phyloP scores from a whole-genome alignment of 1,284 basidiomycete species.

The Ustilago nuda region DNA sequence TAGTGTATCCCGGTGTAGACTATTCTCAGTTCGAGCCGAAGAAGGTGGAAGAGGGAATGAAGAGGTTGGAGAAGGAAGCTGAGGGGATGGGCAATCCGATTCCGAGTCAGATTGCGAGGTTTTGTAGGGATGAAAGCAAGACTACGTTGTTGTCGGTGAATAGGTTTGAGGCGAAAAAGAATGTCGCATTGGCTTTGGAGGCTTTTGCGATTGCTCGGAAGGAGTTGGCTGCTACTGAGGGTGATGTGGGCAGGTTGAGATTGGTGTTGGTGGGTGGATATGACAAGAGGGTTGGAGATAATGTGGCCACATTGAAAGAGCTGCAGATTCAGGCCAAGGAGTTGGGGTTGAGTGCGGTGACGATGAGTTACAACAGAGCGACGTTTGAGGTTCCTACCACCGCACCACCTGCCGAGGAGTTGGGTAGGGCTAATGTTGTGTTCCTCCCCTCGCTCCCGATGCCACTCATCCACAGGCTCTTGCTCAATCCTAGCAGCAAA shows the following conservation, averaged over 20 bases:
- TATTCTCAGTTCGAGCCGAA: conserved; percentile 28
- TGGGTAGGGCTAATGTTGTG: conserved; percentile 41
- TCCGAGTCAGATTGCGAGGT: conserved; percentile 17
- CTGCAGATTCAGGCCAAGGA: conserved; percentile 51
- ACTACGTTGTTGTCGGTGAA: conserved; percentile 90
- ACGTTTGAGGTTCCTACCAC: conserved; percentile 64
- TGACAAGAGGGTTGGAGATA: conserved; percentile 79
- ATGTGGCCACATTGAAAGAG: conserved; percentile 74
- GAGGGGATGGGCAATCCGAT: conserved; percentile 35
- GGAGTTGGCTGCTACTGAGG: conserved; percentile 37
- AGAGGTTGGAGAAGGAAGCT: conserved; percentile 72
- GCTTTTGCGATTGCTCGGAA: conserved; percentile 75
- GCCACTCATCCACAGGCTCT: conserved; percentile 57
- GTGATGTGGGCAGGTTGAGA: conserved; percentile 30
- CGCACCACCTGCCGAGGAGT: conserved; percentile 33
- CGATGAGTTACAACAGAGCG: conserved; percentile 54
- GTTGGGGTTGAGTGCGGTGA: conserved; percentile 71
- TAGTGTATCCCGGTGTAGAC: conserved; percentile 89
- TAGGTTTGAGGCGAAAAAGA: conserved; percentile 96
- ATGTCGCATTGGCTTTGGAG: conserved; percentile 82
- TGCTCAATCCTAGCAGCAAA: conserved; percentile 43
- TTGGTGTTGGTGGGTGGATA: conserved; percentile 76
- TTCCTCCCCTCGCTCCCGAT: conserved; percentile 63
- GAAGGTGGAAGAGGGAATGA: conserved; percentile 38
- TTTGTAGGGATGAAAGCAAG: conserved; percentile 55